phyloP scores from a whole-genome alignment of 23 red algal genomes.

The Cyanidioschyzon merolae region DNA sequence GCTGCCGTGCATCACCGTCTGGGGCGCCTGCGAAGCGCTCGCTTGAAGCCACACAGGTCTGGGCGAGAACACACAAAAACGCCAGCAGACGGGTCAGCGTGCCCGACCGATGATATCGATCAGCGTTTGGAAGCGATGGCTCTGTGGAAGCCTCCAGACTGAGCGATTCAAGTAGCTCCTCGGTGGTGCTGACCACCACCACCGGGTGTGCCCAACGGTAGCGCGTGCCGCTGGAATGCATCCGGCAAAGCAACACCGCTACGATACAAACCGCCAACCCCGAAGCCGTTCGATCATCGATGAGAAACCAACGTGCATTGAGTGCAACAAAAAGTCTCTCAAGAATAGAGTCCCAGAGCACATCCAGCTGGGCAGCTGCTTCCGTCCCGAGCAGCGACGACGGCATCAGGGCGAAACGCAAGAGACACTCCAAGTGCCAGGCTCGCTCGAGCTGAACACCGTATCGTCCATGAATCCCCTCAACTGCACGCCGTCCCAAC shows the following conservation, averaged over 20 bases:
- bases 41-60: neutral
- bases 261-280: neutral
- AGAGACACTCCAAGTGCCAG: neutral
- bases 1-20: neutral
- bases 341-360: neutral
- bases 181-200: neutral
- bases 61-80: neutral
- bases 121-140: neutral
- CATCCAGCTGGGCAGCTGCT: neutral
- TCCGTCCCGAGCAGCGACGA: neutral
- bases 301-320: neutral
- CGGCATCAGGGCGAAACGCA: neutral
- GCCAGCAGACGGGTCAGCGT: neutral
- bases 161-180: neutral
- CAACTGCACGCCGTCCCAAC: neutral
- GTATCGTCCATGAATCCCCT: neutral
- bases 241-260: neutral
- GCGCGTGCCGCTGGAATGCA: no score
- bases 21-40: neutral
- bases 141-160: neutral
- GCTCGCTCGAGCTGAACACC: neutral
- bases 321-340: neutral
- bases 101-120: neutral
- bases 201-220: no score
- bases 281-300: neutral